Evolutionary conservation across 2,329 filamentous ascomycete genomes (phyloP), one percentile per base, ranked within the genome.

Genomic region (Aureobasidium namibiae): DNA sequence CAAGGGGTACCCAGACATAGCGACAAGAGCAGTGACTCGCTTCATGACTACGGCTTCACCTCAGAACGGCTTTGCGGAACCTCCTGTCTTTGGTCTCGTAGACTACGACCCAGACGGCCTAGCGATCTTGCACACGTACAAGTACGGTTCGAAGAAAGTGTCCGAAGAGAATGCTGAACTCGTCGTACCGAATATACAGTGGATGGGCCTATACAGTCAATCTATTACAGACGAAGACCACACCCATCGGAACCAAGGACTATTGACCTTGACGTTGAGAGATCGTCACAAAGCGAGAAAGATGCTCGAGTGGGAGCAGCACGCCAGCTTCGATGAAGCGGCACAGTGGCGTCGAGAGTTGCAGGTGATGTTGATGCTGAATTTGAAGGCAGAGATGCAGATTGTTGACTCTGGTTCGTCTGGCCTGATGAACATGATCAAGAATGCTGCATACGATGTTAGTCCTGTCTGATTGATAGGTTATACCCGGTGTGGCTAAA

Each of bases 1-100:
- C 0, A 94, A 92, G 76, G 90, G 90, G 1, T 94, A 90, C 67
- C 89, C 90, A 0, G 90, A 94, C 65, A 74, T 92, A 49, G 79
- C 81, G 1, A 90, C 88, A 0, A 78, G 87, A 8, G 78, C 78
- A 16, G 85, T 92, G 56, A 73, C 92, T 1, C 77, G 78, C 42
- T 69, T 76, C 13, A 58, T 90, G 1, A 77, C 80, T 38, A 69
- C 65, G 0, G 70, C 69, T 9, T 74, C 73, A 21, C 80, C 81
- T 0, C 67, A 71, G 0, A 70, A 87, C 23, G 65, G 64, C 38
- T 70, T 70, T 33, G 56, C 64, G 5, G 64, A 70, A 8, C 72
- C 75, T 14, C 81, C 82, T 1, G 80, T 89, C 7, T 79, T 83
- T 56, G 82, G 79, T 0, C 74, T 94, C 0, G 80, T 89, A 1